A percentile compares a stretch with the other conserved stretches of the same genome.
These are phyloP conservation scores for Beta vulgaris DNA, from an alignment of 148 eudicot species.

Conservation along the genomic window DNA sequence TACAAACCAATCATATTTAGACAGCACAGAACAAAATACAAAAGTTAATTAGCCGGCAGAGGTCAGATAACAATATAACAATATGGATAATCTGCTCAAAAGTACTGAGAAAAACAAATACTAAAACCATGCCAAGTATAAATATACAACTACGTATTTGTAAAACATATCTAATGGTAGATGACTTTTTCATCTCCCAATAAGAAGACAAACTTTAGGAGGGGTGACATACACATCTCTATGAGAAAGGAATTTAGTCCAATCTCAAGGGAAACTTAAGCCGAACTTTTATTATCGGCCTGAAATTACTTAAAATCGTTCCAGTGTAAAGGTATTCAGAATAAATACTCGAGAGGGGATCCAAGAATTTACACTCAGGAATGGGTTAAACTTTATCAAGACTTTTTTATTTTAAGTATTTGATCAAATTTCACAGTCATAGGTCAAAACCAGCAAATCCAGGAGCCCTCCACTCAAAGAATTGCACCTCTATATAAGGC, in stretches of 20 bases:
- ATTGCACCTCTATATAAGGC: slow-evolving; percentile 24
- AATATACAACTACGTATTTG: slow-evolving; percentile 12
- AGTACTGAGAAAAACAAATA: slow-evolving; percentile 6
- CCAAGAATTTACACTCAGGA: too few relatives aligned
- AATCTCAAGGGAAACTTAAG: too few relatives aligned
- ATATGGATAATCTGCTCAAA: slow-evolving; percentile 18
- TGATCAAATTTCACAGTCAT: background rate
- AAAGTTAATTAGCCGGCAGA: slow-evolving; percentile 13
- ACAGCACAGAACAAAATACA: slow-evolving; percentile 20
- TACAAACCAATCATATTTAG: slow-evolving; percentile 32
- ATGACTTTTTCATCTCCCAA: slow-evolving; percentile 20
- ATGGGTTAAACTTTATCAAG: too few relatives aligned
- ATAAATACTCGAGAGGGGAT: background rate
- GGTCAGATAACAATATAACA: slow-evolving; percentile 6
- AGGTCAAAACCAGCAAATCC: background rate
- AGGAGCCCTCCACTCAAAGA: slow-evolving; percentile 10
- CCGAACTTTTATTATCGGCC: too few relatives aligned
- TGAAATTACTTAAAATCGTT: too few relatives aligned
- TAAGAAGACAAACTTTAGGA: slow-evolving; percentile 6
- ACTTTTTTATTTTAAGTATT: too few relatives aligned
- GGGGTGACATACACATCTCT: too few relatives aligned
- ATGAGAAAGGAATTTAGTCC: too few relatives aligned
- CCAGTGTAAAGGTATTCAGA: background rate
- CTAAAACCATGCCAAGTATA: background rate
- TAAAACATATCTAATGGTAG: slow-evolving; percentile 13